Evolutionary conservation across 1,284 basidiomycete species (phyloP).

Genomic region (Tilletia caries): DNA sequence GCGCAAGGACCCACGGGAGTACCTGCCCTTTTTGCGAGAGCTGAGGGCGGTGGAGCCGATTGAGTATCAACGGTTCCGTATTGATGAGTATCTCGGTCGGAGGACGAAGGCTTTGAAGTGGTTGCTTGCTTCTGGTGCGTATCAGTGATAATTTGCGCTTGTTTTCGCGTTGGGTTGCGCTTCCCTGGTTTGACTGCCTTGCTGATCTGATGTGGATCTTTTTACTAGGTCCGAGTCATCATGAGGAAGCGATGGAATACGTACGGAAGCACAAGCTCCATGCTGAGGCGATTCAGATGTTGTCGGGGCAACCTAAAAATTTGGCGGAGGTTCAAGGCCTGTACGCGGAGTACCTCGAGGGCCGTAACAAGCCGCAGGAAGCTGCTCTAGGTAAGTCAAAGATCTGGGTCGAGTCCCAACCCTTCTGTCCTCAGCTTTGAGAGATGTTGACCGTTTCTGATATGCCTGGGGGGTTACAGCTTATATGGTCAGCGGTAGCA

Average conservation of each 20-base stretch:
- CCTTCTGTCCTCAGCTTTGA: too few relatives aligned
- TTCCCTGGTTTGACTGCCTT: not conserved
- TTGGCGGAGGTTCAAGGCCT: not conserved
- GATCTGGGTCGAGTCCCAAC: not conserved
- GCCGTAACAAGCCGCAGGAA: conserved; percentile 71
- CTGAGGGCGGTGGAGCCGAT: conserved; percentile 72
- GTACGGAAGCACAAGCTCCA: conserved; percentile 73
- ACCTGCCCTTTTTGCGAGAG: conserved; percentile 90
- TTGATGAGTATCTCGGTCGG: conserved; percentile 86
- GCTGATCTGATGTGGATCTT: not conserved
- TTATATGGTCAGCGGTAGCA: conserved; percentile 33
- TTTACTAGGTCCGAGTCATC: conserved; percentile 57
- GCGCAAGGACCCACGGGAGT: conserved; percentile 95
- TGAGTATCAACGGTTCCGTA: conserved; percentile 79
- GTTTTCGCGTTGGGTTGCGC: too few relatives aligned
- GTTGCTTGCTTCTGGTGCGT: conserved; percentile 69
- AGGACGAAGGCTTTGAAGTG: conserved; percentile 72
- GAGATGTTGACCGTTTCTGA: too few relatives aligned
- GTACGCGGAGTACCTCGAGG: conserved; percentile 5
- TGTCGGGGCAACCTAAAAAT: conserved; percentile 19
- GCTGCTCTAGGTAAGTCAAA: conserved; percentile 69
- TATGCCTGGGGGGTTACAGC: conserved; percentile 20
- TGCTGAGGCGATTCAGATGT: conserved; percentile 36
- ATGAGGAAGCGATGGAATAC: conserved; percentile 77
- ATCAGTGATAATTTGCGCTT: too few relatives aligned